Evolutionary conservation across 2,329 filamentous ascomycete species (phyloP).

Genomic region (Parastagonospora nodorum): DNA sequence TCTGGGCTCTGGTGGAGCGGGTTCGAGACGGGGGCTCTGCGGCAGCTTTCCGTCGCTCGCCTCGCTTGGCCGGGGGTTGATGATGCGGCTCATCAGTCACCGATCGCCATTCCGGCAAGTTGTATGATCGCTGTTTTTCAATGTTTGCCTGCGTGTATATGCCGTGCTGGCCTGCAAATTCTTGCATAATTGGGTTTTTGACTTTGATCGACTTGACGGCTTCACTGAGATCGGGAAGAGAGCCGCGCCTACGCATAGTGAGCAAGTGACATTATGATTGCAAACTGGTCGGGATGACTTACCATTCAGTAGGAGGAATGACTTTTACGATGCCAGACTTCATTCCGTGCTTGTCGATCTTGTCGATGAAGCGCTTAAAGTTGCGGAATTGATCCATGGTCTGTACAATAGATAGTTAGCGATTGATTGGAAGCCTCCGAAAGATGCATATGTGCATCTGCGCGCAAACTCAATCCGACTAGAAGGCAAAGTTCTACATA

Average conservation of each 20-base stretch:
- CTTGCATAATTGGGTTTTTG: slow-evolving; percentile 96
- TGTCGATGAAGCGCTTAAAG: slow-evolving; percentile 89
- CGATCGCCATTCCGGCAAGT: slow-evolving; percentile 92
- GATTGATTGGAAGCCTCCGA: neutral
- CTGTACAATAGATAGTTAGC: slow-evolving; percentile 42
- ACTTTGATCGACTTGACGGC: slow-evolving; percentile 89
- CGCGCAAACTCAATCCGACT: slow-evolving; percentile 3
- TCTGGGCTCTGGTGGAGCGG: slow-evolving; percentile 40
- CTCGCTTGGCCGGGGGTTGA: slow-evolving; percentile 88
- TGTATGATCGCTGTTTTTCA: slow-evolving; percentile 93
- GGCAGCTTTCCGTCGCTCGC: slow-evolving; percentile 69
- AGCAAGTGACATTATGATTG: slow-evolving; percentile 8
- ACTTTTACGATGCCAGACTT: slow-evolving; percentile 96
- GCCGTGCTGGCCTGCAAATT: slow-evolving; percentile 94
- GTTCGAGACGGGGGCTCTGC: slow-evolving; percentile 38
- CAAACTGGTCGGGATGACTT: slow-evolving; percentile 43
- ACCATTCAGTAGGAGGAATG: slow-evolving; percentile 93
- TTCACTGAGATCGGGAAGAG: slow-evolving; percentile 78
- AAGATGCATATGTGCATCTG: slow-evolving; percentile 2
- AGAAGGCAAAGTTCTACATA: slow-evolving; percentile 3
- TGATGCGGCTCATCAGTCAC: slow-evolving; percentile 94
- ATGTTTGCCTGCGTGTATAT: slow-evolving; percentile 98
- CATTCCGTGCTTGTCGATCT: slow-evolving; percentile 94
- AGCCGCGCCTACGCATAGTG: slow-evolving; percentile 60
- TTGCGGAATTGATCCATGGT: slow-evolving; percentile 94